These are phyloP conservation scores for Corylus avellana DNA, from an alignment of 306 rosid genomes.

Conservation along the genomic window DNA sequence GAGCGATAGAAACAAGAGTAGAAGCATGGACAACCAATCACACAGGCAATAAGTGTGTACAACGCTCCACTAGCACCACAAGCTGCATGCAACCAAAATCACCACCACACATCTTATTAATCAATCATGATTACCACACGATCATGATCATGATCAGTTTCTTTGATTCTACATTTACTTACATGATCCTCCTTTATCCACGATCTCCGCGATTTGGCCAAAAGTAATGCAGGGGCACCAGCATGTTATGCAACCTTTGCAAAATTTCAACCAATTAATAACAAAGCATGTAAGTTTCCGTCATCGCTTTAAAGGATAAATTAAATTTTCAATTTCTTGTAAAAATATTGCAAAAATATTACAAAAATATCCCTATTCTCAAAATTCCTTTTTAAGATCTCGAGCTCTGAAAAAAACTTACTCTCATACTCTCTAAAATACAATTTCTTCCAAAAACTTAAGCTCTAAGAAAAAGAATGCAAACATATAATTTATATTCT, in stretches of 20 bases:
- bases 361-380: no score
- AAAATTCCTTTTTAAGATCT: no score
- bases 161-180: not conserved
- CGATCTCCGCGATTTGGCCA: slow-evolving; percentile 27
- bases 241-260: slow-evolving; percentile 3
- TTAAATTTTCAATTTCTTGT: no score
- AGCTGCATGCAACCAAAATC: slow-evolving; percentile 2
- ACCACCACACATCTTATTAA: not conserved
- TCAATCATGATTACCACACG: not conserved
- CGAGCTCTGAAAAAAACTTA: no score
- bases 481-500: no score
- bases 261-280: not conserved
- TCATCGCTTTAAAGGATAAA: no score
- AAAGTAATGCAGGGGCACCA: slow-evolving; percentile 20
- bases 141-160: no score
- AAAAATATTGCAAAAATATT: no score
- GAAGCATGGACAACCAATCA: not conserved
- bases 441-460: no score
- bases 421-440: no score
- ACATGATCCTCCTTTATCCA: slow-evolving; percentile 20
- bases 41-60: not conserved
- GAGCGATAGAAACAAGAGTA: slow-evolving; percentile 10
- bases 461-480: no score
- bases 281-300: not conserved
- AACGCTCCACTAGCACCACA: slow-evolving; percentile 4